Base-by-base conservation (phyloP, 2,329 filamentous ascomycete species). In the Fusarium paranaense region DNA sequence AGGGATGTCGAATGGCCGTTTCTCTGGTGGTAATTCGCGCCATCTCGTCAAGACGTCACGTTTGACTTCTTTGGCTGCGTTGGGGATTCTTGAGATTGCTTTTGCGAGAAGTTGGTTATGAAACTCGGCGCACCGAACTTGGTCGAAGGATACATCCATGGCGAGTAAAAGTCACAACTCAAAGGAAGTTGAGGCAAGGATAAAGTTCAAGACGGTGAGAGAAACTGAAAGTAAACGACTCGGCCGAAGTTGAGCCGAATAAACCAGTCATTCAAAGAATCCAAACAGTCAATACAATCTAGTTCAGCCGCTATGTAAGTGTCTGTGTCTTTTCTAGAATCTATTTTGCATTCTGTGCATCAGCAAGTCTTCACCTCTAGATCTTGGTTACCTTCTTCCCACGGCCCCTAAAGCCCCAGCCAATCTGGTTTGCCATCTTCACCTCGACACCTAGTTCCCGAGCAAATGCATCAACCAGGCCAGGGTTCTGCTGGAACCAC, bases 401-500 rank as follows among this genome's bases (percentile, higher is more conserved):
- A 9, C 70, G 64, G 1, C 86, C 87, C 1, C 80, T 83, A 72
- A 89, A 90, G 0, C 85, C 86, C 88, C 88, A 90, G 25, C 84
- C 82, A 61, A 90, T 89, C 79, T 90, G 88, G 45, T 85, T 84
- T 0, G 88, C 86, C 66, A 87, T 79, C 50, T 84, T 81, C 27
- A 89, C 84, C 5, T 82, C 73, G 0, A 85, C 81, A 0, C 81
- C 84, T 25, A 90, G 79, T 20, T 91, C 89, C 47, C 89, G 85
- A 2, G 89, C 89, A 81, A 85, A 90, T 0, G 79, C 72, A 81
- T 85, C 87, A 0, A 90, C 87, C 37, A 91, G 75, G 0, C 86
- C 87, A 0, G 89, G 89, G 72, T 90, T 88, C 82, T 90, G 87
- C 79, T 88, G 88, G 77, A 91, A 91, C 81, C 82, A 81, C 2